Evolutionary conservation across 2,329 filamentous ascomycete species (phyloP).

Genomic region (Aureobasidium uvarum): DNA sequence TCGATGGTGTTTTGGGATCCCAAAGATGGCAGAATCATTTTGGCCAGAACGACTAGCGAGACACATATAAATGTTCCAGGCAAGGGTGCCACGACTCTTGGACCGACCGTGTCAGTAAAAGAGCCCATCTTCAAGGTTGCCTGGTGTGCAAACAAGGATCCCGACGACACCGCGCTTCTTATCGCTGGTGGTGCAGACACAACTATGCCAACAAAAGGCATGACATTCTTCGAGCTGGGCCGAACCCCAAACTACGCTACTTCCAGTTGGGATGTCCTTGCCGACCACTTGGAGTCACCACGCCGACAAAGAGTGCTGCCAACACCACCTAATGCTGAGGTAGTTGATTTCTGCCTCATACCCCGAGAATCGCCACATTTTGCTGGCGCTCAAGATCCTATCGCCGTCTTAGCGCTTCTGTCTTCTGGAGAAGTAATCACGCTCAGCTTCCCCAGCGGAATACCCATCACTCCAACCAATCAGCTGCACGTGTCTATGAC

Average conservation of each 20-base stretch:
- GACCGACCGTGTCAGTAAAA: conserved; percentile 57
- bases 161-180: conserved; percentile 86
- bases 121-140: conserved; percentile 75
- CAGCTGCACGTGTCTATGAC: conserved; percentile 84
- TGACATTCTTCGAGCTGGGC: conserved; percentile 89
- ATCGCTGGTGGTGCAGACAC: conserved; percentile 76
- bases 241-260: conserved; percentile 87
- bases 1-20: conserved; percentile 93
- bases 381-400: conserved; percentile 82
- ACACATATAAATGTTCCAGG: conserved; percentile 68
- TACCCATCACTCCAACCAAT: conserved; percentile 87
- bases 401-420: conserved; percentile 75
- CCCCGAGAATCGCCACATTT: conserved; percentile 83
- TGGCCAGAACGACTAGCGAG: conserved; percentile 76
- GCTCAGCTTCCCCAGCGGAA: conserved; percentile 86
- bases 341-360: conserved; percentile 77
- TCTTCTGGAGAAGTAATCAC: conserved; percentile 87
- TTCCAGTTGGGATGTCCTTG: conserved; percentile 80
- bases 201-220: conserved; percentile 66
- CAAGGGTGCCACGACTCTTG: conserved; percentile 32
- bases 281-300: conserved; percentile 72
- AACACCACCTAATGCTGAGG: conserved; percentile 72
- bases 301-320: conserved; percentile 70
- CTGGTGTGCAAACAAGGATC: conserved; percentile 94
- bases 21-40: conserved; percentile 79